phyloP scores from a whole-genome alignment of 2,329 filamentous ascomycete genomes.

The Ascochyta rabiei region DNA sequence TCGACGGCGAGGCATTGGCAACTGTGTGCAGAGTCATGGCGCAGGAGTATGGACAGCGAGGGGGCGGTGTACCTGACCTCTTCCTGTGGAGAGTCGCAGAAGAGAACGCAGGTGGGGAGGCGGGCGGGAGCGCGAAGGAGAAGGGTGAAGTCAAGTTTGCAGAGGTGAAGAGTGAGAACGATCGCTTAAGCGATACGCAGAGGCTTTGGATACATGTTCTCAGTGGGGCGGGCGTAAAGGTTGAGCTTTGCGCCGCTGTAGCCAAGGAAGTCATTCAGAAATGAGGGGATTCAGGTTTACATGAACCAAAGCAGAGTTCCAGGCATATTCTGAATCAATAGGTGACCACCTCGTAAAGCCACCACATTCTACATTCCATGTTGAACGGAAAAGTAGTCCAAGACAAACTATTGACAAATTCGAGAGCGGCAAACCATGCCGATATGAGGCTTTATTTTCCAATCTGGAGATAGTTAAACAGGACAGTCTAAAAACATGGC shows the following conservation, averaged over 20 bases:
- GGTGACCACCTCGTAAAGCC: no score
- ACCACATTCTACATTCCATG: no score
- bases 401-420: no score
- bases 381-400: no score
- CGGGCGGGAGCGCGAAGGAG: slow-evolving; percentile 32
- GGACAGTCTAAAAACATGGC: no score
- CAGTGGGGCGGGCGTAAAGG: slow-evolving; percentile 79
- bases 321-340: no score
- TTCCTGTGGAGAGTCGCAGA: slow-evolving; percentile 75
- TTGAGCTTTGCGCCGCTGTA: slow-evolving; percentile 77
- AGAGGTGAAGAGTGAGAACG: slow-evolving; percentile 69
- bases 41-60: slow-evolving; percentile 88
- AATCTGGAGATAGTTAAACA: no score
- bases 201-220: slow-evolving; percentile 96
- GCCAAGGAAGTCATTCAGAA: slow-evolving; percentile 58
- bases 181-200: slow-evolving; percentile 94
- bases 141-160: slow-evolving; percentile 73
- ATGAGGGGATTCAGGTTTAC: neutral
- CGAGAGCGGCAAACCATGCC: no score
- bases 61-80: slow-evolving; percentile 88
- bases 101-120: slow-evolving; percentile 2
- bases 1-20: slow-evolving; percentile 79
- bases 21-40: slow-evolving; percentile 91
- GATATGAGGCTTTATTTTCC: no score
- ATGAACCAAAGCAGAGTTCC: neutral